Evolutionary conservation across 352 stramenopile genomes (phyloP).

Genomic region (Pythium utonaiense): DNA sequence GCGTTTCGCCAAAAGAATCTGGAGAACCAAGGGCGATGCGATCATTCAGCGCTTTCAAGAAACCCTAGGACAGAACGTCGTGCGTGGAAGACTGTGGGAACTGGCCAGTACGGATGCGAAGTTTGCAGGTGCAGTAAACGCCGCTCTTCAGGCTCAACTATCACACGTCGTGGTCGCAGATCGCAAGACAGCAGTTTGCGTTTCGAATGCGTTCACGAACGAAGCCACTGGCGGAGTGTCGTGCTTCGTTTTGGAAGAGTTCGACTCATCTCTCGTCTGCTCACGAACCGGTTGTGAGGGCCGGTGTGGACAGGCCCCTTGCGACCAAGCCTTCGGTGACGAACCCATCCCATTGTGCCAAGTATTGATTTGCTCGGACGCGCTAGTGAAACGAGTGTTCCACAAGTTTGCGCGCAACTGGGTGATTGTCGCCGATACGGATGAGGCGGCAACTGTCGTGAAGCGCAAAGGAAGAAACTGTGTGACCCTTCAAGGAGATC

Average conservation of each 20-base stretch:
- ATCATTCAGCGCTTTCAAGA: background rate
- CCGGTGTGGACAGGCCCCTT: too few relatives aligned
- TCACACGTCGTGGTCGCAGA: conserved; percentile 21
- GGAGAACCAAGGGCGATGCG: conserved; percentile 1
- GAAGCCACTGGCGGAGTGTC: conserved; percentile 20
- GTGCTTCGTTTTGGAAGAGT: conserved; percentile 26
- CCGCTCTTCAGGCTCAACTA: conserved; percentile 15
- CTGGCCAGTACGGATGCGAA: conserved; percentile 2
- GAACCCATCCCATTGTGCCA: conserved; percentile 18
- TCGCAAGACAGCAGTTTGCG: conserved; percentile 9
- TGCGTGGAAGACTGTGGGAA: conserved; percentile 15
- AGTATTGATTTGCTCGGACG: conserved; percentile 11
- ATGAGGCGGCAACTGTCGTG: conserved; percentile 11
- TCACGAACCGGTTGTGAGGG: background rate
- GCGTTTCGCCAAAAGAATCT: background rate
- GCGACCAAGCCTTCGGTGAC: background rate
- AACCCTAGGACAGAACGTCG: background rate
- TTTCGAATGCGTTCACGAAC: conserved; percentile 18
- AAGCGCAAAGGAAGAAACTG: conserved; percentile 8
- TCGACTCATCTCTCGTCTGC: conserved; percentile 4
- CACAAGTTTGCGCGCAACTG: conserved; percentile 24
- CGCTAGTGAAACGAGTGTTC: conserved; percentile 11
- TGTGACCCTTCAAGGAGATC: conserved; percentile 25
- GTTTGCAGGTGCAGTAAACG: conserved; percentile 18
- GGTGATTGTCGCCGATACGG: conserved; percentile 17